Evolutionary conservation across 2,329 filamentous ascomycete genomes (phyloP).

Genomic region (Phialophora tarda): DNA sequence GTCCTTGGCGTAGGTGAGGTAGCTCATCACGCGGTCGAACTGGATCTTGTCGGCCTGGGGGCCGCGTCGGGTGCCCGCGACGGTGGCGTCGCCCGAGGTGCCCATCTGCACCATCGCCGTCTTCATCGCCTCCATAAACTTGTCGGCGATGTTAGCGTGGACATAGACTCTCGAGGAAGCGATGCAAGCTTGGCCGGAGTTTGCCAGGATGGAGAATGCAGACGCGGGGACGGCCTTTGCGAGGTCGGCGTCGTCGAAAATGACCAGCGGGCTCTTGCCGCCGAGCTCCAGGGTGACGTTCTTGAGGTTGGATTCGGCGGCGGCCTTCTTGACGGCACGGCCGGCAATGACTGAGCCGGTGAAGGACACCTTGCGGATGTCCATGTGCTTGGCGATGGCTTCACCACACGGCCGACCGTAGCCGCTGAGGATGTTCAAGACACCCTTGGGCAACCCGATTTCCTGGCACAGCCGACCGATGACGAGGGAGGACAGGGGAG

Average conservation of each 20-base stretch:
- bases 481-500: slow-evolving; percentile 57
- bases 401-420: slow-evolving; percentile 63
- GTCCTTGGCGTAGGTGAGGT: slow-evolving; percentile 62
- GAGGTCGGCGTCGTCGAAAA: slow-evolving; percentile 48
- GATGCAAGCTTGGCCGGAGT: slow-evolving; percentile 64
- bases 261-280: slow-evolving; percentile 46
- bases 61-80: slow-evolving; percentile 59
- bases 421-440: slow-evolving; percentile 65
- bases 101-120: slow-evolving; percentile 47
- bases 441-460: slow-evolving; percentile 65
- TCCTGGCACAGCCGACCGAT: slow-evolving; percentile 63
- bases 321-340: slow-evolving; percentile 43
- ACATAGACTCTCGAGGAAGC: slow-evolving; percentile 63
- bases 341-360: slow-evolving; percentile 44
- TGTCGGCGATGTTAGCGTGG: slow-evolving; percentile 59
- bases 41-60: slow-evolving; percentile 71
- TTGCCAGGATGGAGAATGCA: slow-evolving; percentile 62
- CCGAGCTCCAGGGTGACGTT: slow-evolving; percentile 47
- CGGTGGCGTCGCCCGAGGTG: slow-evolving; percentile 43
- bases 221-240: slow-evolving; percentile 52
- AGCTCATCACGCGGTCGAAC: slow-evolving; percentile 63
- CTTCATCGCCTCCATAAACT: slow-evolving; percentile 56
- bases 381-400: slow-evolving; percentile 55
- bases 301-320: slow-evolving; percentile 47
- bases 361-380: slow-evolving; percentile 46